Evolutionary conservation across 148 eudicot species (phyloP).

Genomic region (Chenopodium berlandieri): DNA sequence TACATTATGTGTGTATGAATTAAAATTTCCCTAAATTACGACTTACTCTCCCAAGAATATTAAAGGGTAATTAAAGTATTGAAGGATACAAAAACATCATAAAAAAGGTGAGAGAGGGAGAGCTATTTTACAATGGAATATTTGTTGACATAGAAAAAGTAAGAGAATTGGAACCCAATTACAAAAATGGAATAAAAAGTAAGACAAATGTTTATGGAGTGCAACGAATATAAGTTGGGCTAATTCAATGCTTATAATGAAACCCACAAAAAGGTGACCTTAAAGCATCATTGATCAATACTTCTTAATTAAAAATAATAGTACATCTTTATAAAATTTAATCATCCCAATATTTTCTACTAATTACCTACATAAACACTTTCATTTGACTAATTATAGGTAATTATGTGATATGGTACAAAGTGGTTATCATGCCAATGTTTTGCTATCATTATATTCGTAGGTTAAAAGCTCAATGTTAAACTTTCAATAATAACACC

Average conservation of each 20-base stretch:
- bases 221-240: slow-evolving; percentile 15
- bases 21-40: not conserved
- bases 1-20: not conserved
- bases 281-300: slow-evolving; percentile 8
- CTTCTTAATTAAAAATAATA: not conserved
- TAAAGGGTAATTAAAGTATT: not conserved
- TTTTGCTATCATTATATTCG: slow-evolving; percentile 4
- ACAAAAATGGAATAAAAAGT: not conserved
- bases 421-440: slow-evolving; percentile 3
- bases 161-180: not conserved
- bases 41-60: not conserved
- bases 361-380: not conserved
- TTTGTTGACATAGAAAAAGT: slow-evolving; percentile 4
- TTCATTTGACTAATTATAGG: slow-evolving; percentile 12
- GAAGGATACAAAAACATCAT: not conserved
- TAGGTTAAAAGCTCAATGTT: slow-evolving; percentile 1
- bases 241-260: slow-evolving; percentile 16
- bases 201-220: slow-evolving; percentile 2
- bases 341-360: not conserved
- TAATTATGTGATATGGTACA: slow-evolving; percentile 22
- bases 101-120: not conserved
- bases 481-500: not conserved
- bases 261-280: slow-evolving; percentile 17
- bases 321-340: not conserved
- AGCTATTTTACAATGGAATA: not conserved